These are phyloP conservation scores for Fagus sylvatica DNA, from an alignment of 306 rosid species.

Conservation along the genomic window DNA sequence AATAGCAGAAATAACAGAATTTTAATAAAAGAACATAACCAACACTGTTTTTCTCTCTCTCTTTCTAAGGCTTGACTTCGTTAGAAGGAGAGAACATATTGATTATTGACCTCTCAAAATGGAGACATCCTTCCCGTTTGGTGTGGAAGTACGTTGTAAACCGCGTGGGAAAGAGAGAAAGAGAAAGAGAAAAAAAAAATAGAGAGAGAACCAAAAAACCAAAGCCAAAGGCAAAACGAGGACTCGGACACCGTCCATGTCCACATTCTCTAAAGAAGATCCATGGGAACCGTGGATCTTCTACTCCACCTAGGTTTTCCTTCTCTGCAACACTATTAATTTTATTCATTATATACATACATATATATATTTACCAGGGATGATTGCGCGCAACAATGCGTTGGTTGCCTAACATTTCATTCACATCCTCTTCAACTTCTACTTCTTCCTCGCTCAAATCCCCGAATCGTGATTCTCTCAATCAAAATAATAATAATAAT, in stretches of 20 bases:
- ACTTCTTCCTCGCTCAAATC: slow-evolving; percentile 24
- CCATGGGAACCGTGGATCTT: slow-evolving; percentile 14
- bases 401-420: slow-evolving; percentile 65
- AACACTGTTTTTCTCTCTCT: neutral
- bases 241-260: neutral
- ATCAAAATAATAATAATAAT: neutral
- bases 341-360: neutral
- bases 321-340: neutral
- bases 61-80: slow-evolving; percentile 16
- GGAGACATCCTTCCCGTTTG: slow-evolving; percentile 21
- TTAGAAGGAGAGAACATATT: neutral
- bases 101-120: slow-evolving; percentile 29
- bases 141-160: slow-evolving; percentile 37
- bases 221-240: neutral
- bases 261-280: slow-evolving; percentile 3
- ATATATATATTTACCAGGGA: neutral
- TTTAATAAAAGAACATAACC: neutral
- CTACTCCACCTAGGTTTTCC: slow-evolving; percentile 1
- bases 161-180: slow-evolving; percentile 11
- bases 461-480: neutral
- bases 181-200: neutral
- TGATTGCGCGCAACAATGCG: slow-evolving; percentile 40
- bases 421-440: slow-evolving; percentile 29
- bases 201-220: neutral
- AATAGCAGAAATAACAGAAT: slow-evolving; percentile 9